Evolutionary conservation across 2,329 filamentous ascomycete genomes (phyloP), one percentile per base, ranked within the genome.

Genomic region (Ophiostoma pallidulum): DNA sequence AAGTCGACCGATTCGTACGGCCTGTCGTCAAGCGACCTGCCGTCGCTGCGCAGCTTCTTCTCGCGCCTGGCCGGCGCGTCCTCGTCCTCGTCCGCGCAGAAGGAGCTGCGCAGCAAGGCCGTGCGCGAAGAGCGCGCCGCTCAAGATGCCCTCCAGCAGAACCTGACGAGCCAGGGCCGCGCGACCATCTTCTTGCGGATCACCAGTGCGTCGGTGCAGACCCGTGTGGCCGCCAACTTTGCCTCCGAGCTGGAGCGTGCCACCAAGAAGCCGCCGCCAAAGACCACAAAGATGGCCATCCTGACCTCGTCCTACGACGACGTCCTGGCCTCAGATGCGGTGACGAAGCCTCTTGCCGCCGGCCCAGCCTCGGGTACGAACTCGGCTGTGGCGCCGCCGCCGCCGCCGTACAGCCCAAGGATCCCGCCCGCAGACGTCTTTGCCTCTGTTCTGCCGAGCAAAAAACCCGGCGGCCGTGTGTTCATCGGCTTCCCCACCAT

Each of bases 401-500:
- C 75, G 10, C 69, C 75, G 9, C 9, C 39, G 3, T 48, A 45
- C 24, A 37, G 8, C 78, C 82, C 51, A 74, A 29, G 40, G n/a
- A 37, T 47, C 4, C 49, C 41, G 2, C n/a, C 78, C 3, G 74
- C 77, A 1, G 87, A 95, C 60, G 81, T 98, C 8, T 96, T 98
- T 63, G 78, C 85, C 1, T 92, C 90, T 2, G 90, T 98, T 1
- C 67, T 97, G 5, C 92, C 92, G 3, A 88, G 78, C 49, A 94
- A 89, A 63, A 86, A 86, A 57, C 77, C 77, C 0, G 78, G 79
- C 8, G 92, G 92, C 7, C 82, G 87, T 45, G 86, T 98, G 47
- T 98, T 97, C 59, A 98, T 98, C 59, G 92, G 92, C 0, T 98
- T 98, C 60, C 91, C 92, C 3, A 98, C 92, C 2, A 90, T 91